Conservation (phyloP, 768 basidiomycete species). For the Pleurotus platypus region DNA sequence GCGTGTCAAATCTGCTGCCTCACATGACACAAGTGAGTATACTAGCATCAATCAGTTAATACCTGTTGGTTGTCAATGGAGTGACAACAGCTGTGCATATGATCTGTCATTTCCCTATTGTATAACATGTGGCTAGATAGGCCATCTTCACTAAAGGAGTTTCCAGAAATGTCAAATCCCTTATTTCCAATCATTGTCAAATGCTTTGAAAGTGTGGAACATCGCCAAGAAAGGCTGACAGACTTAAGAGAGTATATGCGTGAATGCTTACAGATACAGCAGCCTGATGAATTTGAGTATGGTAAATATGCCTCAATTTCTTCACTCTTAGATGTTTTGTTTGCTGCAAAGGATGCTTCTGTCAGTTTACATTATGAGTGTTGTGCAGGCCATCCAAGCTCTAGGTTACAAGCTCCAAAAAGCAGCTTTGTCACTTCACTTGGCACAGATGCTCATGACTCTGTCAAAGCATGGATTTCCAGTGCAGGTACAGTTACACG, state of each 20-base stretch:
- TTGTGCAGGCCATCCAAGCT: too few relatives aligned
- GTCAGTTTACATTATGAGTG: not conserved
- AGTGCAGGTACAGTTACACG: too few relatives aligned
- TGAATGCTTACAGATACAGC: not conserved
- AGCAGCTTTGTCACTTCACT: too few relatives aligned
- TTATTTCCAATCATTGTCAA: not conserved
- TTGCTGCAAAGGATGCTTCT: not conserved
- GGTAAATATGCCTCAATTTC: not conserved
- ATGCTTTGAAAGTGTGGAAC: not conserved
- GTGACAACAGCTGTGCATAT: slow-evolving; percentile 27
- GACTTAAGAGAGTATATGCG: not conserved
- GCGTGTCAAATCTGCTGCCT: too few relatives aligned
- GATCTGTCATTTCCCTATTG: slow-evolving; percentile 21
- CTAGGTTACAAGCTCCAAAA: too few relatives aligned
- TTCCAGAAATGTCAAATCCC: not conserved
- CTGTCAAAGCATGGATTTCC: too few relatives aligned
- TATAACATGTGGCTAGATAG: slow-evolving; percentile 16
- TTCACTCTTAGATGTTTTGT: not conserved
- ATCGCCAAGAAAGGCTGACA: not conserved
- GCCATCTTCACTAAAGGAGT: not conserved
- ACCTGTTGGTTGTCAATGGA: slow-evolving; percentile 15
- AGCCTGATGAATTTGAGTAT: not conserved
- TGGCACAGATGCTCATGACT: too few relatives aligned
- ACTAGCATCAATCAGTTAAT: too few relatives aligned
- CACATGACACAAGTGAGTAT: too few relatives aligned